phyloP scores from a whole-genome alignment of 257 asterid species.

The Petrea volubilis region DNA sequence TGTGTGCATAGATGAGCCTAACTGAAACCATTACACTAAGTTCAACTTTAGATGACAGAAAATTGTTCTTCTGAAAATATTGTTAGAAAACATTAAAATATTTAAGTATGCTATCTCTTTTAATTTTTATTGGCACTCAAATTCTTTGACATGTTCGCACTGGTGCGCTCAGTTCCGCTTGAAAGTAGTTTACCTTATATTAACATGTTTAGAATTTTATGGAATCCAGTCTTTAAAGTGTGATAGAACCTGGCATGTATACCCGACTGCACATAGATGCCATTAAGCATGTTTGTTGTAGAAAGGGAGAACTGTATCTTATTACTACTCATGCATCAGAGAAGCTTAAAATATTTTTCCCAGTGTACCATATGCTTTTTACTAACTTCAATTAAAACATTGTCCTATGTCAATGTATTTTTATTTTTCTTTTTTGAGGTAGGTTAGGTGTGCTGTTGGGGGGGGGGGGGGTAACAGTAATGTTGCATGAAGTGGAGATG shows the following conservation, averaged over 20 bases:
- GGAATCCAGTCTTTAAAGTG: not conserved
- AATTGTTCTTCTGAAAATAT: not conserved
- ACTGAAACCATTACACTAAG: not conserved
- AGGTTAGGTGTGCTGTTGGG: no score
- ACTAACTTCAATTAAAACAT: not conserved
- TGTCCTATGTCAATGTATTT: not conserved
- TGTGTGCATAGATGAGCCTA: not conserved
- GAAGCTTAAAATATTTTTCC: no score
- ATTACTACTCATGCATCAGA: not conserved
- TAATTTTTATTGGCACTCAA: not conserved
- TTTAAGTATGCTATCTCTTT: not conserved
- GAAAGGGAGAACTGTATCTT: not conserved
- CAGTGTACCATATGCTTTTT: not conserved
- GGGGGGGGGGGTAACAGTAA: not conserved
- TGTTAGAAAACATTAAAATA: not conserved
- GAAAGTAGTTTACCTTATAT: not conserved
- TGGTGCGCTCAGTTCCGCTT: not conserved
- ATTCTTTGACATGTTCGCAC: not conserved
- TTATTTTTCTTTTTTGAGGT: no score
- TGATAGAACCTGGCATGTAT: not conserved
- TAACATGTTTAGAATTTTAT: not conserved
- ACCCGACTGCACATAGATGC: constrained; percentile 2
- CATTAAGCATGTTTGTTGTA: not conserved
- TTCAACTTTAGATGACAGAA: not conserved
- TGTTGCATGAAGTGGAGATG: not conserved